Percentiles rank a stretch among this genome's conserved stretches.
phyloP scores from a whole-genome alignment of 208 protist genomes.

The Wallacemonas sp. region DNA sequence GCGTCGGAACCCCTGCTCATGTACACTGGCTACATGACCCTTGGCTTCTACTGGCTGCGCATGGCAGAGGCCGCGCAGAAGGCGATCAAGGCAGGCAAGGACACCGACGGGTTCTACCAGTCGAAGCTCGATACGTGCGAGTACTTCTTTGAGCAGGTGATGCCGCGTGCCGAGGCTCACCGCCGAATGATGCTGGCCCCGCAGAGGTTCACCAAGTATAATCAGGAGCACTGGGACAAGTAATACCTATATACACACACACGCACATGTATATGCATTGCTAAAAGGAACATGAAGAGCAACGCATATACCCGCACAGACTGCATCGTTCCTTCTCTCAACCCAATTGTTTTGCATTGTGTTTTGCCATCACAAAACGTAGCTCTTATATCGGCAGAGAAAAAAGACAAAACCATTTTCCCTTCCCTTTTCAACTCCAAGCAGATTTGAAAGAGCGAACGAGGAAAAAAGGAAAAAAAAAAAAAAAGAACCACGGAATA shows the following conservation, averaged over 20 bases:
- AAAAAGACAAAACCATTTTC: not conserved
- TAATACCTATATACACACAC: too few species aligned
- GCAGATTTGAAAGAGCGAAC: not conserved
- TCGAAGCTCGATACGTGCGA: slow-evolving; percentile 78
- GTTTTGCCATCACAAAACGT: too few species aligned
- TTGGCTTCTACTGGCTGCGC: slow-evolving; percentile 87
- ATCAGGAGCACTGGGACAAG: slow-evolving; percentile 55
- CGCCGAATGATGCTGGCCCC: slow-evolving; percentile 54
- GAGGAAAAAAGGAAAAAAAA: not conserved
- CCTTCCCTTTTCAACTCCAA: too few species aligned
- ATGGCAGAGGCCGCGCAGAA: slow-evolving; percentile 75
- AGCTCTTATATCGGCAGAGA: not conserved
- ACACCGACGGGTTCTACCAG: slow-evolving; percentile 80
- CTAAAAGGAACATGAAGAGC: too few species aligned
- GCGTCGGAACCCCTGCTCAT: slow-evolving; percentile 79
- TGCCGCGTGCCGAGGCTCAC: slow-evolving; percentile 62
- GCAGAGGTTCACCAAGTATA: slow-evolving; percentile 36
- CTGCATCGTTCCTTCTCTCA: too few species aligned
- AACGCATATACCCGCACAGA: too few species aligned
- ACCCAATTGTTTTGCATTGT: too few species aligned
- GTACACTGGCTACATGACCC: slow-evolving; percentile 77
- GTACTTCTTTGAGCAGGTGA: slow-evolving; percentile 72
- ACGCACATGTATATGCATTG: too few species aligned
- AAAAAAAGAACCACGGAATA: not conserved
- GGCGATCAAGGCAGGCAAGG: slow-evolving; percentile 49